Percentiles rank a stretch among this genome's conserved stretches.
Conservation (phyloP, 1,284 basidiomycete genomes). For the Boletus chippewaensis region DNA sequence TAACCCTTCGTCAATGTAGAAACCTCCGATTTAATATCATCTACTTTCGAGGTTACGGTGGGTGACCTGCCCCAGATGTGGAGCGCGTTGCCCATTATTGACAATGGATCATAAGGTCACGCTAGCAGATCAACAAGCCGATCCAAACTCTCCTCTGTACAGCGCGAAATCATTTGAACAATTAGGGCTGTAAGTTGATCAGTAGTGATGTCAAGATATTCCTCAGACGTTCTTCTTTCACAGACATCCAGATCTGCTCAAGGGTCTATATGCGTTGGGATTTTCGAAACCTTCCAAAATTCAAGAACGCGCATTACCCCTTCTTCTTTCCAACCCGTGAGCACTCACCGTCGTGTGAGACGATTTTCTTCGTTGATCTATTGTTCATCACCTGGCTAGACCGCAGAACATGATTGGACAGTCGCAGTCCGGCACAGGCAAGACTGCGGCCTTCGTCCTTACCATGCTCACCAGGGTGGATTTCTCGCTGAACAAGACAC, state of each 20-base stretch:
- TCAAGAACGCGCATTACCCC: slow-evolving; percentile 93
- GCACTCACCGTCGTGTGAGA: slow-evolving; percentile 23
- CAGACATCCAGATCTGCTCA: slow-evolving; percentile 85
- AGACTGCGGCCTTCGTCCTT: slow-evolving; percentile 97
- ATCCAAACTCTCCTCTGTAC: slow-evolving; percentile 92
- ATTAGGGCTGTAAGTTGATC: slow-evolving; percentile 71
- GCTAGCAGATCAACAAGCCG: slow-evolving; percentile 93
- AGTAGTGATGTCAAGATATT: slow-evolving; percentile 10
- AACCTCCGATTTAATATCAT: slow-evolving; percentile 55
- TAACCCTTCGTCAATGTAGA: slow-evolving; percentile 12
- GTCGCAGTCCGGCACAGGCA: slow-evolving; percentile 98
- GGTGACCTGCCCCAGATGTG: slow-evolving; percentile 24
- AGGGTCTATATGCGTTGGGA: slow-evolving; percentile 95
- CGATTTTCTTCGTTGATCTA: not conserved
- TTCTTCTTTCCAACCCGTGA: slow-evolving; percentile 88
- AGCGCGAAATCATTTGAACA: slow-evolving; percentile 95
- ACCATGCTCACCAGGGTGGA: slow-evolving; percentile 97
- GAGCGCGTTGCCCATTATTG: slow-evolving; percentile 3
- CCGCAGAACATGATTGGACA: slow-evolving; percentile 99
- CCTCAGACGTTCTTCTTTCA: slow-evolving; percentile 6
- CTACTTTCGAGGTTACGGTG: slow-evolving; percentile 70
- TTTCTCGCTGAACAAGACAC: slow-evolving; percentile 76
- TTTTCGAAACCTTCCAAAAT: slow-evolving; percentile 99
- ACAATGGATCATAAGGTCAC: slow-evolving; percentile 64
- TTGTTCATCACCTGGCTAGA: slow-evolving; percentile 38